Evolutionary conservation across 495 filamentous ascomycete species (phyloP).

Genomic region (Penicillium coffeae): DNA sequence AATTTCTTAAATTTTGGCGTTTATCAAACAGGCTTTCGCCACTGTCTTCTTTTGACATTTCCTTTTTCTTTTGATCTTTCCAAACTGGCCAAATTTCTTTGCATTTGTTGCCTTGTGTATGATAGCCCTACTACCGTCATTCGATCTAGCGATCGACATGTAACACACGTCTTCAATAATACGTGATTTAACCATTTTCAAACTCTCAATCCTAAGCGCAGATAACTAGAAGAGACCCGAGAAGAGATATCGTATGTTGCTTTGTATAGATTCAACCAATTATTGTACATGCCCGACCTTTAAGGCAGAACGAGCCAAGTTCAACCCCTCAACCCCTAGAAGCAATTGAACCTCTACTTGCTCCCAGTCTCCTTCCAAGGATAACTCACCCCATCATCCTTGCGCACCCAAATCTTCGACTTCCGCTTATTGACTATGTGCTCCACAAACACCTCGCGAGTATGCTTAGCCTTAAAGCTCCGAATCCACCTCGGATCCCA

Average conservation of each 20-base stretch:
- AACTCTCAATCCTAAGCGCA: background rate
- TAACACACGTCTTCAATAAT: too few relatives aligned
- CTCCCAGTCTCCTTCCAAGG: slow-evolving; percentile 61
- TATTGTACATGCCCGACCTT: too few relatives aligned
- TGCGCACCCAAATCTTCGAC: slow-evolving; percentile 80
- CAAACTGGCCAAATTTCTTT: slow-evolving; percentile 1
- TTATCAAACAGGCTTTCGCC: background rate
- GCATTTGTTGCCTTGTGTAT: background rate
- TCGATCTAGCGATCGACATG: background rate
- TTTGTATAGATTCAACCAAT: background rate
- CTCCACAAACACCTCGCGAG: slow-evolving; percentile 75
- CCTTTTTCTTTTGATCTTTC: background rate
- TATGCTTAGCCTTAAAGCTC: slow-evolving; percentile 61
- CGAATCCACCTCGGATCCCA: slow-evolving; percentile 95
- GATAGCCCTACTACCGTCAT: background rate
- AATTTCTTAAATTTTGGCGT: background rate
- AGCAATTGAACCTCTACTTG: too few relatives aligned
- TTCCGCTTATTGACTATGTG: slow-evolving; percentile 83
- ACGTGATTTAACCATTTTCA: background rate
- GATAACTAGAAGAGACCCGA: background rate
- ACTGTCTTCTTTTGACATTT: background rate
- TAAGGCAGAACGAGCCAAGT: too few relatives aligned
- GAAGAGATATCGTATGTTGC: background rate
- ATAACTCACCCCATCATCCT: slow-evolving; percentile 75
- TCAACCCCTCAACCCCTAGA: too few relatives aligned